These are phyloP conservation scores for Wolfiporia cocos DNA, from an alignment of 1,284 basidiomycete genomes.

Conservation along the genomic window DNA sequence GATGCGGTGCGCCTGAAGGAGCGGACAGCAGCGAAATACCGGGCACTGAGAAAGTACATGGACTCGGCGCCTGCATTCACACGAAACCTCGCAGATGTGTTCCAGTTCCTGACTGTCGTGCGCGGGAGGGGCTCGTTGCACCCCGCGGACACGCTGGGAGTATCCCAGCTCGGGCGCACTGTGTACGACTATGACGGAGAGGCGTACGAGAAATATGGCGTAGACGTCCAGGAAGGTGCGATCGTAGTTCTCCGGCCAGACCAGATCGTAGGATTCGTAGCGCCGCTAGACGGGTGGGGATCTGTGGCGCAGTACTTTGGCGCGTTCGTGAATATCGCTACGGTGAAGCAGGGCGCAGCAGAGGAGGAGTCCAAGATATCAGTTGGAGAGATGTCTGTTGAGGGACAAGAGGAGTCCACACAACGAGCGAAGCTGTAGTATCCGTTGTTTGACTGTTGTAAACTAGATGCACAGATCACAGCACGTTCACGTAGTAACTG, in stretches of 20 bases:
- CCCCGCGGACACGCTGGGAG: constrained; percentile 9
- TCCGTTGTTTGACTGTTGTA: too few relatives aligned
- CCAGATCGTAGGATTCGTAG: constrained; percentile 32
- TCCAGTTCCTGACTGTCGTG: constrained; percentile 14
- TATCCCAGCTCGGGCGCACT: constrained; percentile 12
- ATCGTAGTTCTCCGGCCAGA: constrained; percentile 39
- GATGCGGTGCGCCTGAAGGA: constrained; percentile 4
- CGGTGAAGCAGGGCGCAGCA: not conserved
- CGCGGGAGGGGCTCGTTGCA: constrained; percentile 3
- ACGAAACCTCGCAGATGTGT: constrained; percentile 7
- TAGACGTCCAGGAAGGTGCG: constrained; percentile 27
- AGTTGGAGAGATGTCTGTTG: not conserved
- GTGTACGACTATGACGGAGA: constrained; percentile 18
- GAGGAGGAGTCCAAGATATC: not conserved
- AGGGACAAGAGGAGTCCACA: constrained; percentile 45
- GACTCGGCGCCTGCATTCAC: constrained; percentile 2
- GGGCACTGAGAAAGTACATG: constrained; percentile 5
- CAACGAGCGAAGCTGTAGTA: too few relatives aligned
- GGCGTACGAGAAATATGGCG: constrained; percentile 33
- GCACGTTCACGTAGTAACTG: too few relatives aligned
- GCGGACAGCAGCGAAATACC: constrained; percentile 6
- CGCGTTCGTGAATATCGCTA: constrained; percentile 9
- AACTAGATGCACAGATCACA: too few relatives aligned
- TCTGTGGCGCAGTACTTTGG: constrained; percentile 13
- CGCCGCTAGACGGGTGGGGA: constrained; percentile 9